Conservation (phyloP, 2,329 filamentous ascomycete species). For the Aspergillus fischeri region DNA sequence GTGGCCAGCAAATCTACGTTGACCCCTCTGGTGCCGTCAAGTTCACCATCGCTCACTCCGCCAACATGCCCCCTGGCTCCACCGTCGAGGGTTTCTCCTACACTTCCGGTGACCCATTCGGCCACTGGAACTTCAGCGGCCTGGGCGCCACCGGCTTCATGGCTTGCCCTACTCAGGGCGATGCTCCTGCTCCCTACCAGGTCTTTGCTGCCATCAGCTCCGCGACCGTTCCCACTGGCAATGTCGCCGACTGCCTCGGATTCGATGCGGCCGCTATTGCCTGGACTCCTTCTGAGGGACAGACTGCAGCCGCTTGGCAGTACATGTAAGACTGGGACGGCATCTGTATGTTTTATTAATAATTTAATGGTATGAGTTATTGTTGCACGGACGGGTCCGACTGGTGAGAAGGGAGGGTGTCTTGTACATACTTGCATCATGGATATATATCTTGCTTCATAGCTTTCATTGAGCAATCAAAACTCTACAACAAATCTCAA, state of each 20-base stretch:
- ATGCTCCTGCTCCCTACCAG: slow-evolving; percentile 27
- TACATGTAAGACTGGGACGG: slow-evolving; percentile 27
- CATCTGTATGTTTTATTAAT: not conserved
- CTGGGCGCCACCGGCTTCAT: slow-evolving; percentile 37
- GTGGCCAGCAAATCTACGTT: slow-evolving; percentile 60
- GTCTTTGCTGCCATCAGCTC: slow-evolving; percentile 37
- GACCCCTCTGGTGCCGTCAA: slow-evolving; percentile 49
- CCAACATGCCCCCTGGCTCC: slow-evolving; percentile 48
- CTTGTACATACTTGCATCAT: not conserved
- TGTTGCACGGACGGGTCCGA: not conserved
- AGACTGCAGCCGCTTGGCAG: slow-evolving; percentile 32
- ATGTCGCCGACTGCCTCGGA: slow-evolving; percentile 34
- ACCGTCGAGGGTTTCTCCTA: slow-evolving; percentile 48
- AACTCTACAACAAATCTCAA: not conserved
- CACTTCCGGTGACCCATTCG: slow-evolving; percentile 20
- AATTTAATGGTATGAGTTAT: not conserved
- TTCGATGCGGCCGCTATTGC: slow-evolving; percentile 32
- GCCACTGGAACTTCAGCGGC: slow-evolving; percentile 26
- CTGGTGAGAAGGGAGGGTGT: not conserved
- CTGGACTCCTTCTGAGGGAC: slow-evolving; percentile 13
- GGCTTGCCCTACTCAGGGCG: slow-evolving; percentile 34
- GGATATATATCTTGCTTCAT: not conserved
- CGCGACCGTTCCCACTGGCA: slow-evolving; percentile 35
- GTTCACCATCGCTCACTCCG: slow-evolving; percentile 56
- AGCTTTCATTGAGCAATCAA: not conserved